A percentile compares a stretch with the other conserved stretches of the same genome.
phyloP scores from a whole-genome alignment of 192 early-diverging fungal species.

The Gaertneriomyces semiglobifer region DNA sequence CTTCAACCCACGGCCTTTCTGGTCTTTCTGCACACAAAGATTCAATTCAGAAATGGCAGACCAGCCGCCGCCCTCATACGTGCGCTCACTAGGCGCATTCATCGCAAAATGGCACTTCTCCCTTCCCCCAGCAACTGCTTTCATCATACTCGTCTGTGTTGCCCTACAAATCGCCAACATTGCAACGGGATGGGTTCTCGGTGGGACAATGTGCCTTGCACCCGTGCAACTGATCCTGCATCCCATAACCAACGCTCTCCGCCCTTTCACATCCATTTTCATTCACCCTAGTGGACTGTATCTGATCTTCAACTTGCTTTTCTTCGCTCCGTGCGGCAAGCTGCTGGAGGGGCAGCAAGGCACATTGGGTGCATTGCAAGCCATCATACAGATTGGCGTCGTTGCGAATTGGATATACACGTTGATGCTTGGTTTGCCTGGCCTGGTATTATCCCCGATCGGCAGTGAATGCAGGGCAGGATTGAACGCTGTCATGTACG shows the following conservation, averaged over 20 bases:
- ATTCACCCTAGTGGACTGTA: constrained; percentile 4
- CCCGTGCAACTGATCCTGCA: constrained; percentile 1
- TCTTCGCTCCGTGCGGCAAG: constrained; percentile 14
- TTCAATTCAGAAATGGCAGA: too few species aligned
- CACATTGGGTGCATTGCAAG: constrained; percentile 16
- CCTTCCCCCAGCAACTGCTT: constrained; percentile 11
- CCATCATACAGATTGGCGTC: neutral
- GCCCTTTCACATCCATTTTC: neutral
- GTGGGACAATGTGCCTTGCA: constrained; percentile 9
- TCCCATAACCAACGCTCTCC: constrained; percentile 1
- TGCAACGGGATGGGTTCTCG: neutral
- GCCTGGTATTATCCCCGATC: neutral
- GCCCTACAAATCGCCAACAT: constrained; percentile 1
- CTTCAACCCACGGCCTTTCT: too few species aligned
- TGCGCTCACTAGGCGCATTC: neutral
- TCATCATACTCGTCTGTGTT: constrained; percentile 1
- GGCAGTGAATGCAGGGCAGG: constrained; percentile 10
- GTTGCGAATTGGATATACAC: constrained; percentile 7
- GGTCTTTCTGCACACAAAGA: too few species aligned
- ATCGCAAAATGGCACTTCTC: constrained; percentile 26
- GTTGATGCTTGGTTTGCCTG: neutral
- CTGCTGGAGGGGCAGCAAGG: constrained; percentile 23
- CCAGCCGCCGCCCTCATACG: too few species aligned
- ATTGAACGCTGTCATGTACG: constrained; percentile 17
- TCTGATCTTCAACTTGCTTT: constrained; percentile 23